These are phyloP conservation scores for Solanum aculeatissimum DNA, from an alignment of 305 asterid species.

Conservation along the genomic window DNA sequence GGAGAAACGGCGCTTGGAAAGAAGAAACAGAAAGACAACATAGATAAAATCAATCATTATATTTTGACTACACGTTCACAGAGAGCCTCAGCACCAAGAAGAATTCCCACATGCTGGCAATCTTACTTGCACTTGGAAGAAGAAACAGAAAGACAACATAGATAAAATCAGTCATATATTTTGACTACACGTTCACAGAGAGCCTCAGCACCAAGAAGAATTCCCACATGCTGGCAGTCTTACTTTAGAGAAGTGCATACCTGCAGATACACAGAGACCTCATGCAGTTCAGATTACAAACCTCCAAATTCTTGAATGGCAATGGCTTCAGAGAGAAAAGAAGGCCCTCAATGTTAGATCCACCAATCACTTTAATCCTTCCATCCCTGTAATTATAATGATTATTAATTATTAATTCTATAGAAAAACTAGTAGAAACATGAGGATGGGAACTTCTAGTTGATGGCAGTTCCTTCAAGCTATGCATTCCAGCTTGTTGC, in stretches of 20 bases:
- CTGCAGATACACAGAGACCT: not conserved
- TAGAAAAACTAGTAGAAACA: not conserved
- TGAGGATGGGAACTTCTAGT: not conserved
- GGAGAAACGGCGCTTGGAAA: not conserved
- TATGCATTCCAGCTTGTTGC: not conserved
- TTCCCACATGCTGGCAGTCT: not conserved
- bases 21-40: not conserved
- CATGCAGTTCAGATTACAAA: slow-evolving; percentile 21
- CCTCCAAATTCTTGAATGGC: slow-evolving; percentile 89
- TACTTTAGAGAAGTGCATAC: not conserved
- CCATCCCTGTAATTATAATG: slow-evolving; percentile 68
- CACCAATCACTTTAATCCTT: slow-evolving; percentile 86
- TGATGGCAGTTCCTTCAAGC: not conserved
- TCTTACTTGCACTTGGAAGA: no score
- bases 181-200: not conserved
- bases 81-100: not conserved
- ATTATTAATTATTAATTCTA: not conserved
- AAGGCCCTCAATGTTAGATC: slow-evolving; percentile 79
- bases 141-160: no score
- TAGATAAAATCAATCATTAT: not conserved
- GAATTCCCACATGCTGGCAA: not conserved
- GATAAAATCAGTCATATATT: no score
- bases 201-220: not conserved
- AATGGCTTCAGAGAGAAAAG: slow-evolving; percentile 64
- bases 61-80: not conserved